Conservation (phyloP, 352 stramenopile species). For the Globisporangium polare region DNA sequence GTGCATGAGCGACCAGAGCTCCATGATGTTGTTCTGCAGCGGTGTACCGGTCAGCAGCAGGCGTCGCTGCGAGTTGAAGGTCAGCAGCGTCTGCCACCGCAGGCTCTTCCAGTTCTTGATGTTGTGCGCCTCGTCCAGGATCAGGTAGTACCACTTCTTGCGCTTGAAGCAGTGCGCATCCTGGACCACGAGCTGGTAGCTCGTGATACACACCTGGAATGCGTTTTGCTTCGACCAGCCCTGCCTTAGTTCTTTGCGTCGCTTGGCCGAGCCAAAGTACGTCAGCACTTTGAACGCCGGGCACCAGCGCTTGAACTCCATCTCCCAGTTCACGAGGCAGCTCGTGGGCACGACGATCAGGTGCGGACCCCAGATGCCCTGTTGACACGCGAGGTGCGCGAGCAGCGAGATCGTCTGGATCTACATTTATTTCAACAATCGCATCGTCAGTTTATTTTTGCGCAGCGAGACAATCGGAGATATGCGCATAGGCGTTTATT, state of each 20-base stretch:
- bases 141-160: constrained; percentile 99
- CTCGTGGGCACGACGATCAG: constrained; percentile 98
- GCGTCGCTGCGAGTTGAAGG: constrained; percentile 94
- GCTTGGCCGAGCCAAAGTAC: constrained; percentile 98
- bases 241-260: constrained; percentile 83
- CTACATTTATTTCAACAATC: too few relatives aligned
- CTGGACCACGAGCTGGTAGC: constrained; percentile 98
- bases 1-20: constrained; percentile 98
- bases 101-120: constrained; percentile 99
- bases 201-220: constrained; percentile 98
- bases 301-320: constrained; percentile 98
- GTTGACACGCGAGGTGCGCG: constrained; percentile 89
- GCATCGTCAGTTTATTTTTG: too few relatives aligned
- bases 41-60: constrained; percentile 95
- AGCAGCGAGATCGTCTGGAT: constrained; percentile 99
- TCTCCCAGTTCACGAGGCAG: constrained; percentile 99
- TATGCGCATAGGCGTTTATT: too few relatives aligned
- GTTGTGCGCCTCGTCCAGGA: constrained; percentile 99
- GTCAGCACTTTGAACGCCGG: constrained; percentile 97
- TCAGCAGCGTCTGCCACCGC: constrained; percentile 97
- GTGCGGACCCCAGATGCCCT: constrained; percentile 97
- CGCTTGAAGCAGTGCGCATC: constrained; percentile 97
- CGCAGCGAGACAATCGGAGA: too few relatives aligned
- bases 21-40: constrained; percentile 97
- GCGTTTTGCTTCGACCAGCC: constrained; percentile 97